Percentiles rank a stretch among this genome's conserved stretches.
Evolutionary conservation across 2,329 filamentous ascomycete species (phyloP).

Genomic region (Verticillium tricorpus): DNA sequence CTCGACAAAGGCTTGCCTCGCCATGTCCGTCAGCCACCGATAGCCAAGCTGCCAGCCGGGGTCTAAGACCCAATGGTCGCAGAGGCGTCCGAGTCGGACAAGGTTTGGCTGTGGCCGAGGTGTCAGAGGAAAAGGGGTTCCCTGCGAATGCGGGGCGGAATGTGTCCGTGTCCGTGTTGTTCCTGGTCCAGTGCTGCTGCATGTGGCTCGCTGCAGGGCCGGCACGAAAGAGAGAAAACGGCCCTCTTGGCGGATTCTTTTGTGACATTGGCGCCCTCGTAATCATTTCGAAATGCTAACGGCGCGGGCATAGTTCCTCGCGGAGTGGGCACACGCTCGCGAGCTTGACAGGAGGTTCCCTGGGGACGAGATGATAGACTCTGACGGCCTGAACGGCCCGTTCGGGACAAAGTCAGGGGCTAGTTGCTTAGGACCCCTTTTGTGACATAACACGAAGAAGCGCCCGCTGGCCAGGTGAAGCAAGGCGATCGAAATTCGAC

Average conservation of each 20-base stretch:
- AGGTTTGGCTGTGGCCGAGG: background rate
- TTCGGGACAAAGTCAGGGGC: background rate
- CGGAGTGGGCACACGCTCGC: background rate
- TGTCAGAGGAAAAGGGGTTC: background rate
- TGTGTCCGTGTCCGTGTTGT: background rate
- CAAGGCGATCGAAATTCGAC: conserved; percentile 1
- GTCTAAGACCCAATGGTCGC: background rate
- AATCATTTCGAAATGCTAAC: background rate
- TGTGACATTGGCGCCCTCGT: background rate
- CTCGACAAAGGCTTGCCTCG: background rate
- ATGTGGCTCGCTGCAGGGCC: background rate
- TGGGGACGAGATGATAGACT: background rate
- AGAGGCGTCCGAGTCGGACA: background rate
- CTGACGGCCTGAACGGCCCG: background rate
- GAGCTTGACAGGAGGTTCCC: background rate
- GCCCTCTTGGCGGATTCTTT: background rate
- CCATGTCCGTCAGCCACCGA: background rate
- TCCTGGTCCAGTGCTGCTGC: background rate
- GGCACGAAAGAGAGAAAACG: background rate
- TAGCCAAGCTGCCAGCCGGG: background rate
- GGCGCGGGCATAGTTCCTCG: background rate
- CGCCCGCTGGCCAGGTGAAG: background rate
- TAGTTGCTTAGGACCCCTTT: background rate
- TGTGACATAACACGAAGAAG: background rate
- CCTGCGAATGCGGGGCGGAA: background rate